Evolutionary conservation across 1,284 basidiomycete species (phyloP), one percentile per base, ranked within the genome.

Genomic region (Leccinum proliferum): DNA sequence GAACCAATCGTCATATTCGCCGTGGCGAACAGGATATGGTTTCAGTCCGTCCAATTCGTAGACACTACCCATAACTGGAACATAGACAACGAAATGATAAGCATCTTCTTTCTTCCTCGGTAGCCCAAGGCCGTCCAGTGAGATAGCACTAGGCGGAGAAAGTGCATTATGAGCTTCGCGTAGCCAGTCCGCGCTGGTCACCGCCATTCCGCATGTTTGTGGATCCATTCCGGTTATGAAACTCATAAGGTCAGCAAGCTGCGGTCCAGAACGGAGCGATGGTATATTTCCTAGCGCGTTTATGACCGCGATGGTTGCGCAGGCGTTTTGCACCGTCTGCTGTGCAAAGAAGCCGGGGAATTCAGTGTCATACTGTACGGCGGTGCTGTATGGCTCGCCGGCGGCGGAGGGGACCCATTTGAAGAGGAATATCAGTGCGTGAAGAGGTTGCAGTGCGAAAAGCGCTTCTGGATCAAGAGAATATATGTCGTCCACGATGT

Each of bases 31-130:
- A 5, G 94, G 89, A 65, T 81, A 77, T 57, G 81, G 76, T 71
- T 93, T 92, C 66, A 98, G 77, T 4, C 94, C 94, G 73, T 97
- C 95, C 39, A 98, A 81, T 76, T 98, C 95, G 75, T 94, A 96
- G 57, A 98, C 77, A 37, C 84, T 81, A 12, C 92, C 94, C 73
- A 87, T 83, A 56, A 88, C 79, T 4, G 95, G 95, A 57, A 95
- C 76, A 75, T 96, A 98, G 5, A 94, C 88, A 55, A 96, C 88
- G 70, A 96, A 96, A 71, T 97, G 94, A 76, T 95, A 98, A 11
- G 93, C 93, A 68, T 96, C 94, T 71, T 94, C 93, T 2, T 81
- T 73, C 64, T 86, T 89, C 66, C 85, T 89, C 3, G 89, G 84
- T 14, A 87, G 75, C 39, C 83, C 86, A 60, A 90, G 76, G 59